These are phyloP conservation scores for Tilletia setariae DNA, from an alignment of 1,284 basidiomycete species.

Conservation along the genomic window DNA sequence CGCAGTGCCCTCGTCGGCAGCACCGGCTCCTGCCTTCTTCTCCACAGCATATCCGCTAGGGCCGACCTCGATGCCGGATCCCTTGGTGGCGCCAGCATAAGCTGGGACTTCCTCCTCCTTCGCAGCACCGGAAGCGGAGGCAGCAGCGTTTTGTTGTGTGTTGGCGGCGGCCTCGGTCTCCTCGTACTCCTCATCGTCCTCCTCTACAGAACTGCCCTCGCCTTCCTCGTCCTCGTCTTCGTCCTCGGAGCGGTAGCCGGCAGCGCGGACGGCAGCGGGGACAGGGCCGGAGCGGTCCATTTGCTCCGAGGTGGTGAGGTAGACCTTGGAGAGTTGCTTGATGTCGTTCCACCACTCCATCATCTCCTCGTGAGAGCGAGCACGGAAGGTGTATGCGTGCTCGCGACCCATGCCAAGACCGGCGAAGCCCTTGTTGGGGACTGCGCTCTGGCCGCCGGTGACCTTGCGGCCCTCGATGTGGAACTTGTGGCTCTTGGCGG, in stretches of 20 bases:
- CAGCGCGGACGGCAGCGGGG: conserved; percentile 82
- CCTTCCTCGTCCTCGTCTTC: conserved; percentile 67
- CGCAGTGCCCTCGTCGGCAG: conserved; percentile 20
- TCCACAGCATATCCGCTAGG: conserved; percentile 70
- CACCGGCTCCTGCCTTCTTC: conserved; percentile 34
- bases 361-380: conserved; percentile 89
- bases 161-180: conserved; percentile 19
- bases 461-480: conserved; percentile 91
- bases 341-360: conserved; percentile 99
- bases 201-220: conserved; percentile 71
- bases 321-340: conserved; percentile 90
- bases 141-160: conserved; percentile 30
- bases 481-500: conserved; percentile 84
- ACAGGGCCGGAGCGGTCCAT: conserved; percentile 91
- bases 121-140: conserved; percentile 34
- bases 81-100: conserved; percentile 51
- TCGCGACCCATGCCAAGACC: conserved; percentile 60
- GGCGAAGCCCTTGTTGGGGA: conserved; percentile 58
- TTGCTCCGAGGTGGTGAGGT: conserved; percentile 88
- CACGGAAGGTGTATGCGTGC: conserved; percentile 83
- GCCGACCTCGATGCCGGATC: conserved; percentile 61
- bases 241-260: conserved; percentile 66
- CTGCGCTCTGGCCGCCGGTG: conserved; percentile 64
- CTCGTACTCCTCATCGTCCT: conserved; percentile 49
- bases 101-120: conserved; percentile 49